phyloP scores from a whole-genome alignment of 1,139 yeast genomes.

The Hanseniaspora sp. region DNA sequence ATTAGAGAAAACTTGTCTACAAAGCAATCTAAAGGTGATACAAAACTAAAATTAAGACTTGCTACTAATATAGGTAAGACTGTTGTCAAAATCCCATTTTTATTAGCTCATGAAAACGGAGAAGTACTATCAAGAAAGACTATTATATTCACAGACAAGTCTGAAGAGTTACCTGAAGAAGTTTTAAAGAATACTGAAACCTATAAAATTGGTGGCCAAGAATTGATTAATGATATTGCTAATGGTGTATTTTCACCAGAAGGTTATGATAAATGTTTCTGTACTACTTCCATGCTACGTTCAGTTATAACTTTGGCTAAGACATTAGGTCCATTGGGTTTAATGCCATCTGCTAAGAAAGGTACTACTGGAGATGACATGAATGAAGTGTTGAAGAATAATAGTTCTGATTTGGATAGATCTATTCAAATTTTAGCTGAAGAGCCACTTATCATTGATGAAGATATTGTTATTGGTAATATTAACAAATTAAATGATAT shows the following conservation, averaged over 20 bases:
- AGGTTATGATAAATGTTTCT: slow-evolving; percentile 38
- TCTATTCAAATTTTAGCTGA: slow-evolving; percentile 53
- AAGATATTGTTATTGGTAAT: slow-evolving; percentile 63
- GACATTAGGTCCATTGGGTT: slow-evolving; percentile 74
- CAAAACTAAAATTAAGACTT: not conserved
- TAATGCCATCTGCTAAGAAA: slow-evolving; percentile 77
- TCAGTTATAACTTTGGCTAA: slow-evolving; percentile 58
- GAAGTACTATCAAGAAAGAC: slow-evolving; percentile 31
- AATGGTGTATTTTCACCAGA: slow-evolving; percentile 56
- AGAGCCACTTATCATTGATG: slow-evolving; percentile 36
- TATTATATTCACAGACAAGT: slow-evolving; percentile 51
- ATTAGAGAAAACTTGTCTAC: slow-evolving; percentile 25
- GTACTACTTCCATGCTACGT: slow-evolving; percentile 76
- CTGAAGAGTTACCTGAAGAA: slow-evolving; percentile 41
- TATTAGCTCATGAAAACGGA: slow-evolving; percentile 9
- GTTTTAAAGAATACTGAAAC: slow-evolving; percentile 50
- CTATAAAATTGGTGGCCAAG: slow-evolving; percentile 56
- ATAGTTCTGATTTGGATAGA: slow-evolving; percentile 45
- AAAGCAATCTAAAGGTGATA: not conserved
- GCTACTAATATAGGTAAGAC: not conserved
- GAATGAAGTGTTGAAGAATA: slow-evolving; percentile 40
- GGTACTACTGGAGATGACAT: slow-evolving; percentile 77
- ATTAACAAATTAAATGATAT: slow-evolving; percentile 60
- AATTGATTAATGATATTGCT: slow-evolving; percentile 52
- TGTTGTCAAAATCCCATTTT: not conserved